Conservation (phyloP, 306 rosid genomes). For the Quercus variabilis region DNA sequence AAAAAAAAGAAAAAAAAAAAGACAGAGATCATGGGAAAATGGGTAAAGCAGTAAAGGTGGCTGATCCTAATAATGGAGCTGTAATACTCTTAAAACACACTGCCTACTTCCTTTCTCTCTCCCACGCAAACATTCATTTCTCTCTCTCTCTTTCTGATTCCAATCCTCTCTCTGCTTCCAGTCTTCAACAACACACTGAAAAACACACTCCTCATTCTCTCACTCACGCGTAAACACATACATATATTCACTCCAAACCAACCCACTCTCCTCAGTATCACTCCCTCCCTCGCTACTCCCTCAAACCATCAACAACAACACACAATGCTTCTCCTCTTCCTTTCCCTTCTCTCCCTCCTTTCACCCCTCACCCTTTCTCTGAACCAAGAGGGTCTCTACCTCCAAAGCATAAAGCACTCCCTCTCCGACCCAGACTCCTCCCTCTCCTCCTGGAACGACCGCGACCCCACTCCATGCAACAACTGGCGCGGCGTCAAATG, state of each 20-base stretch:
- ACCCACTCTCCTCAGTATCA: not conserved
- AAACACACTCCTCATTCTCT: not conserved
- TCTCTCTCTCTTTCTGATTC: not conserved
- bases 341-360: not conserved
- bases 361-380: slow-evolving; percentile 22
- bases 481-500: slow-evolving; percentile 62
- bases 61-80: not conserved
- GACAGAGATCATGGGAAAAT: not conserved
- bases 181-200: not conserved
- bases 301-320: not conserved
- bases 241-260: slow-evolving; percentile 3
- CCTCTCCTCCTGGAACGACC: slow-evolving; percentile 60
- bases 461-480: slow-evolving; percentile 53
- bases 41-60: not conserved
- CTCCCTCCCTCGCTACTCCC: slow-evolving; percentile 3
- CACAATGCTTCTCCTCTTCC: slow-evolving; percentile 23
- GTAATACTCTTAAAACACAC: no score
- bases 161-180: not conserved
- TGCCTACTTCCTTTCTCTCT: not conserved
- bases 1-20: not conserved
- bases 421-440: slow-evolving; percentile 46
- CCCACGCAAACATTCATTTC: not conserved
- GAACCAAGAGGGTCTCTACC: slow-evolving; percentile 62
- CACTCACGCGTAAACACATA: not conserved
- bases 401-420: slow-evolving; percentile 47